Evolutionary conservation across 1,284 basidiomycete species (phyloP).

Genomic region (Agaricales sp.): DNA sequence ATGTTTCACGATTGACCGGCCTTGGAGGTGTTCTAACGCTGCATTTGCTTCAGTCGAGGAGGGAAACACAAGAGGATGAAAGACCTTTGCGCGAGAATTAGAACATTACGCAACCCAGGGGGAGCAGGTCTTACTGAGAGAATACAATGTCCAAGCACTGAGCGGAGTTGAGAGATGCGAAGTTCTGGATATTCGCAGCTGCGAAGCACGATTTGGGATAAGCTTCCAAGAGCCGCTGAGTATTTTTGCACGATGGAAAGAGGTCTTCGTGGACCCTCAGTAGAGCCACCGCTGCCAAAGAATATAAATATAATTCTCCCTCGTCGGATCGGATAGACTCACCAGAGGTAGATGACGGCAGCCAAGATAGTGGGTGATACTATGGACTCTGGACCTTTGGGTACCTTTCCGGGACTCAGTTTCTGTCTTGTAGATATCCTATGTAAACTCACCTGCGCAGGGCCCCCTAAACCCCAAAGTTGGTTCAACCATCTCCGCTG

Average conservation of each 20-base stretch:
- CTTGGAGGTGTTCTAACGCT: background rate
- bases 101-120: conserved; percentile 2
- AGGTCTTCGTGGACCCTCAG: background rate
- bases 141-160: conserved; percentile 28
- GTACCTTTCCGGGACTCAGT: too few relatives aligned
- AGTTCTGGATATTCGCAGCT: conserved; percentile 23
- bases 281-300: background rate
- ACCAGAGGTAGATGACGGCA: background rate
- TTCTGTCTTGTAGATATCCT: too few relatives aligned
- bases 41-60: background rate
- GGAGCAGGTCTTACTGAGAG: conserved; percentile 23
- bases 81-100: background rate
- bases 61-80: background rate
- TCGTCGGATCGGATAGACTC: too few relatives aligned
- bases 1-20: background rate
- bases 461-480: background rate
- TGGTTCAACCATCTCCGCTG: background rate
- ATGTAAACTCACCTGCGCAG: background rate
- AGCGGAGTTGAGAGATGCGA: conserved; percentile 29
- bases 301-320: too few relatives aligned
- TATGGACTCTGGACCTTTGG: background rate
- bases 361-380: background rate
- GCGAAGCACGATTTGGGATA: conserved; percentile 23
- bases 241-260: background rate
- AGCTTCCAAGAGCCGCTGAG: conserved; percentile 19